A percentile compares a stretch with the other conserved stretches of the same genome.
Conservation (phyloP, 768 basidiomycete genomes). For the Agrocybe pediades region DNA sequence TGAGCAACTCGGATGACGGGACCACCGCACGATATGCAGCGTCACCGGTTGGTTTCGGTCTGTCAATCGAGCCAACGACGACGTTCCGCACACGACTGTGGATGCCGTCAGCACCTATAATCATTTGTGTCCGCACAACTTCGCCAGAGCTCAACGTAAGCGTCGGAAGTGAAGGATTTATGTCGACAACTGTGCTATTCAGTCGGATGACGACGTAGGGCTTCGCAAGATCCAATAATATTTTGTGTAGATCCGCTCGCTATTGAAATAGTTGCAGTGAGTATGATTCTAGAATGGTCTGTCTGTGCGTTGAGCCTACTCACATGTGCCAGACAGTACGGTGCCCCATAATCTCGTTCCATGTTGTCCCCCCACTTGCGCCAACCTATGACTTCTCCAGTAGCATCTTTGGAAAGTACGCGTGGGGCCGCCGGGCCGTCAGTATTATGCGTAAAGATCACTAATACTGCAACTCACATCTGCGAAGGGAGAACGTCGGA, state of each 20-base stretch:
- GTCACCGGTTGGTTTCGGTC: conserved; percentile 58
- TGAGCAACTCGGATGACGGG: conserved; percentile 44
- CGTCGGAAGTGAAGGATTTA: conserved; percentile 26
- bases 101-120: conserved; percentile 49
- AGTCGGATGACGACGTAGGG: conserved; percentile 40
- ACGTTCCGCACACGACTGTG: conserved; percentile 50
- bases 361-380: conserved; percentile 29
- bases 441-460: neutral
- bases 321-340: conserved; percentile 38
- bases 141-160: conserved; percentile 45
- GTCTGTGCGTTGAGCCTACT: too few species aligned
- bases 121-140: conserved; percentile 39
- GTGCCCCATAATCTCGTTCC: conserved; percentile 31
- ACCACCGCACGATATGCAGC: conserved; percentile 62
- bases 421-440: neutral
- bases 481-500: conserved; percentile 37
- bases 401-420: conserved; percentile 31
- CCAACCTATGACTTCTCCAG: conserved; percentile 33
- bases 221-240: conserved; percentile 37
- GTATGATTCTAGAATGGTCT: too few species aligned
- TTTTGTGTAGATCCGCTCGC: conserved; percentile 50
- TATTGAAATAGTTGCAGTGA: too few species aligned
- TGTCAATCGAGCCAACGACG: conserved; percentile 47
- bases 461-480: conserved; percentile 34
- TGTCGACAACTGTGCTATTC: conserved; percentile 32